phyloP scores from a whole-genome alignment of 495 filamentous ascomycete species.

The Aspergillus sparsus region DNA sequence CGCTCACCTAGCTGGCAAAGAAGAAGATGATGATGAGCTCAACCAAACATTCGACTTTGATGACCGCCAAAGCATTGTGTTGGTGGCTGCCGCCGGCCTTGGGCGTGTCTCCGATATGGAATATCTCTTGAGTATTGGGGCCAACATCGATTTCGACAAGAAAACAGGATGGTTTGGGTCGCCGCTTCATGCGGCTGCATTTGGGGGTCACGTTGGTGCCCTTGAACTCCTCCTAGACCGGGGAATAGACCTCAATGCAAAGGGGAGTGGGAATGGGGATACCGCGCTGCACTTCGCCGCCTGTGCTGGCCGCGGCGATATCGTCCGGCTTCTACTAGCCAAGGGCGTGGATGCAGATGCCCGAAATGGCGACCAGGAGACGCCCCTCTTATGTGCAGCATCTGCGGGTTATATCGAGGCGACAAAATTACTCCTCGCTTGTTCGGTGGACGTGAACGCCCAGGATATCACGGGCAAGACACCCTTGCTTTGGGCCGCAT shows the following conservation, averaged over 20 bases:
- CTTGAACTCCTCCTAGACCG: neutral
- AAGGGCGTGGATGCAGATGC: neutral
- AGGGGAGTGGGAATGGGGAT: neutral
- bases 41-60: neutral
- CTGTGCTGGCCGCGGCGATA: neutral
- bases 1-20: neutral
- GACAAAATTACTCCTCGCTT: neutral
- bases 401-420: neutral
- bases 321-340: neutral
- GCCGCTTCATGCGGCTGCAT: neutral
- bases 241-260: neutral
- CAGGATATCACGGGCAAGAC: neutral
- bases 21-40: neutral
- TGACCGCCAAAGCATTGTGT: neutral
- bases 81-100: neutral
- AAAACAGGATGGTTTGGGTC: neutral
- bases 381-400: neutral
- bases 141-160: neutral
- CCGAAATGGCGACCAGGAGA: neutral
- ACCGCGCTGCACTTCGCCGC: constrained; percentile 3
- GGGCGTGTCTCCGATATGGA: neutral
- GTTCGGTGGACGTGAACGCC: neutral
- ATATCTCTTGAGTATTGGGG: neutral
- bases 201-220: neutral
- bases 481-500: neutral